Base-by-base conservation (phyloP, 2,329 filamentous ascomycete species). In the Drechslera avenae region DNA sequence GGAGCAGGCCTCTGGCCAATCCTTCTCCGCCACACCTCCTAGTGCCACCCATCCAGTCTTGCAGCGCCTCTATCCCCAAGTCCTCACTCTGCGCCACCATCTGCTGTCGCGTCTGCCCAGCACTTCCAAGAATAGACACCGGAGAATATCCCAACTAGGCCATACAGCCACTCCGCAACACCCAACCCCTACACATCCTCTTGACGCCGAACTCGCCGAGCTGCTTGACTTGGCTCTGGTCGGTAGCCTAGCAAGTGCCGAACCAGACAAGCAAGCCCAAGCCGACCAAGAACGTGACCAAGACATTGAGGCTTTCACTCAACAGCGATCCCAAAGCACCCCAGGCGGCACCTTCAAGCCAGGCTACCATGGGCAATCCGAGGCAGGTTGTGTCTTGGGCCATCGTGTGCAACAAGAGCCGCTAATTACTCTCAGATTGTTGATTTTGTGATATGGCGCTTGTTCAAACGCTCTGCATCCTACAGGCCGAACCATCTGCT, bases 211-310 rank as follows among this genome's bases (percentile, higher is more conserved):
- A 32, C 68, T 92, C 9, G 79, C 77, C 4, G 67, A 68, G 2
- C 73, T 93, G 19, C 83, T 96, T 28, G 89, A 94, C 72, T 81
- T 80, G 1, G 86, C 85, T 1, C 71, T 94, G 13, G 81, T 96
- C 33, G 88, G 87, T 46, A 42, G 55, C 13, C 28, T 46, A 33
- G 45, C 56, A 10, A 55, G 79, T 77, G 69, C 77, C 21, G 76
- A 48, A 17, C 42, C 40, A 36, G 36, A 48, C 10, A 55, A 80
- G 84, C 17, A 60, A 59, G 87, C 85, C 75, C 70, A 78, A 13
- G 77, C 76, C 9, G 56, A 56, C 8, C 54, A 53, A 26, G 60
- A 67, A 16, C 62, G 73, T 21, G 63, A 73, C 6, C 62, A 63
- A 36, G 78, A 79, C 30, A 67, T 80, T n/a, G 66, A 71, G 10